These are phyloP conservation scores for Eucalyptus tenuipes DNA, from an alignment of 345 rosid species.

Conservation along the genomic window DNA sequence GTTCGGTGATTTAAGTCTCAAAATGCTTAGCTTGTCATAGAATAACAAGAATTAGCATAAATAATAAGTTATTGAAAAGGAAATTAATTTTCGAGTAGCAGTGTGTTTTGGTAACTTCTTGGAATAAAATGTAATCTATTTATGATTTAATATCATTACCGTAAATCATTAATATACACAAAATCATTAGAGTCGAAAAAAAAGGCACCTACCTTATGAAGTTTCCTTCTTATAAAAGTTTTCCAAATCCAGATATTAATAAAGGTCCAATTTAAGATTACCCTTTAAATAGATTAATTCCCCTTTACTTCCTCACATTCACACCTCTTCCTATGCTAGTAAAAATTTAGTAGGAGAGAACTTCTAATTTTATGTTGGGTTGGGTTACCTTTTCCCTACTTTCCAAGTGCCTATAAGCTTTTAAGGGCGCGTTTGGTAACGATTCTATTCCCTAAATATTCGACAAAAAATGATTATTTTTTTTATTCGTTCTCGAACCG, in stretches of 20 bases:
- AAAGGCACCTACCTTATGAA: background rate
- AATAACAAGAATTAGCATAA: background rate
- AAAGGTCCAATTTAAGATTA: background rate
- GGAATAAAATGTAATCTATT: background rate
- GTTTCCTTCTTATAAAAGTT: background rate
- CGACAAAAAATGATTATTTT: too few species aligned
- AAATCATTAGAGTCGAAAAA: background rate
- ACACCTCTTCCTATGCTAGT: background rate
- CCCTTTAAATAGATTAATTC: background rate
- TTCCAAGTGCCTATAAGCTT: background rate
- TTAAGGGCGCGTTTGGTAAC: too few species aligned
- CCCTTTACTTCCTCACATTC: background rate
- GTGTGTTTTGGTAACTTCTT: background rate
- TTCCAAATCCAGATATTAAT: background rate
- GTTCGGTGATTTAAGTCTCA: background rate
- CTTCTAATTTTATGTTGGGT: background rate
- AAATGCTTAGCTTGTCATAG: background rate
- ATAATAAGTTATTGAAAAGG: background rate
- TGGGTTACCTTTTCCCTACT: background rate
- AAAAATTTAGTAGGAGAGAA: background rate
- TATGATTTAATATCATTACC: background rate
- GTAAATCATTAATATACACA: background rate
- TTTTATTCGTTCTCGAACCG: too few species aligned
- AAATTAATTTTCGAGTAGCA: background rate
- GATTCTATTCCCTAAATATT: too few species aligned